phyloP scores from a whole-genome alignment of 257 asterid genomes.

The Cynanchum wilfordii region DNA sequence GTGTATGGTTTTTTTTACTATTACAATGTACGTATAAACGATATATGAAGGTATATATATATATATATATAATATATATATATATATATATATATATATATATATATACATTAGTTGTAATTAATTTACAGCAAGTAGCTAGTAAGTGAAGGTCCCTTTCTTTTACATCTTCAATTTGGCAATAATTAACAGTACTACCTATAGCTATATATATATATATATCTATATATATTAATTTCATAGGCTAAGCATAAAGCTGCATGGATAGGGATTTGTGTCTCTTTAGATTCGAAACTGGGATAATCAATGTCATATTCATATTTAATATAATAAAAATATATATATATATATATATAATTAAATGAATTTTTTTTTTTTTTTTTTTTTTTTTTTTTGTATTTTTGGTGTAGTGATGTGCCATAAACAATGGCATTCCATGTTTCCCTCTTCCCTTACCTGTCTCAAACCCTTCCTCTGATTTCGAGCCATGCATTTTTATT shows the following conservation, averaged over 20 bases:
- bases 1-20: no score
- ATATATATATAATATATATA: no score
- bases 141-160: neutral
- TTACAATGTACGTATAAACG: no score
- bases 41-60: no score
- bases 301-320: neutral
- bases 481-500: slow-evolving; percentile 12
- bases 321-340: neutral
- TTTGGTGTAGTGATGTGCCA: neutral
- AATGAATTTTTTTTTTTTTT: no score
- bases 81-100: no score
- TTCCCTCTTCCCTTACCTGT: slow-evolving; percentile 38
- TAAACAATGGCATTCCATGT: slow-evolving; percentile 35
- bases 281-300: slow-evolving; percentile 3
- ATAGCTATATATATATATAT: neutral
- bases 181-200: neutral
- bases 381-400: slow-evolving; percentile 8
- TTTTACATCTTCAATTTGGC: neutral
- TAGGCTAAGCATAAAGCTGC: slow-evolving; percentile 8
- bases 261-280: slow-evolving; percentile 20
- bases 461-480: slow-evolving; percentile 3
- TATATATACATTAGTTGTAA: neutral
- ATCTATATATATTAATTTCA: neutral
- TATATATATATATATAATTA: no score
- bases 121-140: neutral